phyloP scores from a whole-genome alignment of 177 flowering plant genomes.

The Vitis hybrid region DNA sequence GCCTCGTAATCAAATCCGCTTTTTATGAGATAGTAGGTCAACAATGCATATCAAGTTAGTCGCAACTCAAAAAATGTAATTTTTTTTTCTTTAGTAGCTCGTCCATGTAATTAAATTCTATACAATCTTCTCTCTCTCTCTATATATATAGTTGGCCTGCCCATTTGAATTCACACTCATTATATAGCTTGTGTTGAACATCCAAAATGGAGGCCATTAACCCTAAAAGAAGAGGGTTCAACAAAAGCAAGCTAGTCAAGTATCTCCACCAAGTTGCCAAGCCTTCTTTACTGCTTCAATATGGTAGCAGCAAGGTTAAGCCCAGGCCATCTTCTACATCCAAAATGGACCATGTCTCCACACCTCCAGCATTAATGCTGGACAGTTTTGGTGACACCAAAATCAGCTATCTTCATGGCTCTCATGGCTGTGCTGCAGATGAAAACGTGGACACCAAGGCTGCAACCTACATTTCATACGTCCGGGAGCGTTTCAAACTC shows the following conservation, averaged over 20 bases:
- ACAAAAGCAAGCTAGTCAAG: neutral
- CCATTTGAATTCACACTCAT: neutral
- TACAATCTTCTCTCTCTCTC: too few relatives aligned
- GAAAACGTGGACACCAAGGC: slow-evolving; percentile 19
- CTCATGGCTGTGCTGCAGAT: slow-evolving; percentile 10
- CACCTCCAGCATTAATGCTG: neutral
- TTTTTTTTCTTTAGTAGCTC: too few relatives aligned
- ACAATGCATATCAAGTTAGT: too few relatives aligned
- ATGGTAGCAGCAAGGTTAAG: neutral
- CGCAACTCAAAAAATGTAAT: too few relatives aligned
- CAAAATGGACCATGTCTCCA: neutral
- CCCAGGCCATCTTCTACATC: neutral
- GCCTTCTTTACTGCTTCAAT: neutral
- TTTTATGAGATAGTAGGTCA: too few relatives aligned
- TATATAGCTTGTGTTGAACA: too few relatives aligned
- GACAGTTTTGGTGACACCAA: neutral
- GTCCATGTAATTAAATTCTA: too few relatives aligned
- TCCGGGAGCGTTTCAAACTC: slow-evolving; percentile 7
- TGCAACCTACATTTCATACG: slow-evolving; percentile 8
- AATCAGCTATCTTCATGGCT: neutral
- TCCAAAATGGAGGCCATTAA: neutral
- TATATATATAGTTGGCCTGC: too few relatives aligned
- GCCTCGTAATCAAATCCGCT: too few relatives aligned
- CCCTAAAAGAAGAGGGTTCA: neutral
- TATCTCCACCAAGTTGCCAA: neutral